Evolutionary conservation across 2,329 filamentous ascomycete species (phyloP), one percentile per base, ranked within the genome.

Genomic region (Ceratocystis cacaofunesta): DNA sequence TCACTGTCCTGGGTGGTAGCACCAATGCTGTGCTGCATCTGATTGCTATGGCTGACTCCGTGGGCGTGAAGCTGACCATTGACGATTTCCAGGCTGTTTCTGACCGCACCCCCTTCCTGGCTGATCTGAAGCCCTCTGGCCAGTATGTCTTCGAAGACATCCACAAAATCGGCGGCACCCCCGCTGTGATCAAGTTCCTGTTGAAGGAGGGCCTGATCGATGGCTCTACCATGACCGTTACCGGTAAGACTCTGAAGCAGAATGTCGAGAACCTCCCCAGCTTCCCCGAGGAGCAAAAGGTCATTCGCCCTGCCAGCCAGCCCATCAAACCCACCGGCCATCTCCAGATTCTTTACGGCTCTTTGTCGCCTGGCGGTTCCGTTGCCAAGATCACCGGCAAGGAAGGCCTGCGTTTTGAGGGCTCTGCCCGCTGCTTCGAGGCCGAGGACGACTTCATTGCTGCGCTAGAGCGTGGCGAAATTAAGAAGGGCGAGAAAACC

Each of bases 311-410:
- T 2, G 77, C 96, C 58, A 81, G 81, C 73, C 88, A 91, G 74
- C 91, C 91, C 15, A 92, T 96, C 79, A 96, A 96, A 77, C 71
- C 82, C 0, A 92, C 88, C 0, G 92, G 91, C 41, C 91, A 96
- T 74, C 86, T 96, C 69, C 89, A 95, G 78, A 95, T 96, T 70
- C 81, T 96, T 36, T 85, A 86, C 68, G 91, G 91, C 48, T 90
- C 90, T 67, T 83, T 96, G 46, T 90, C 92, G 0, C 92, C 91
- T 1, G 87, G 86, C 8, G 92, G 91, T 62, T 89, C 89, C 0
- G 91, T 96, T 10, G 91, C 90, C 68, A 96, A 96, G 77, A 96
- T 96, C 74, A 96, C 91, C 0, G 91, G 91, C 62, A 96, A 96
- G 77, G 91, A 96, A 76, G 91, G 92, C n/a, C 82, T 90, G 17